Conservation (phyloP, 176 grass and related monocot species). For the Triticum urartu region DNA sequence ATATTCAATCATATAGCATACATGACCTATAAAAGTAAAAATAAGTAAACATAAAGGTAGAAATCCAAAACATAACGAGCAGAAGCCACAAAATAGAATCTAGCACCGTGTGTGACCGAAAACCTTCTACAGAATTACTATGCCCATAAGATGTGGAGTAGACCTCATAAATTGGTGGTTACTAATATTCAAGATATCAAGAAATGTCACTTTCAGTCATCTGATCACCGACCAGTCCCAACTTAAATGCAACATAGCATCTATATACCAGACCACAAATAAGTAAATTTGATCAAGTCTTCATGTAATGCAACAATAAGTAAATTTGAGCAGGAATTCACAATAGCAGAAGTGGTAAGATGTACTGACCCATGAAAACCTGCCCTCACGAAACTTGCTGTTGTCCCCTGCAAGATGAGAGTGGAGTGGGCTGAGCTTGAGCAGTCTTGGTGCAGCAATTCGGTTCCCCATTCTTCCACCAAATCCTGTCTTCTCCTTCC, state of each 20-base stretch:
- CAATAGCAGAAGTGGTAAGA: not conserved
- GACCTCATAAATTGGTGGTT: not conserved
- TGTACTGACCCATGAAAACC: constrained; percentile 84
- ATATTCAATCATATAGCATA: not conserved
- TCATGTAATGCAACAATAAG: not conserved
- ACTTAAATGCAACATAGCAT: not conserved
- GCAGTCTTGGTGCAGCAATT: constrained; percentile 84
- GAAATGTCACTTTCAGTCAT: not conserved
- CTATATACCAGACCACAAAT: not conserved
- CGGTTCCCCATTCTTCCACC: constrained; percentile 77
- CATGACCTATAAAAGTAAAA: not conserved
- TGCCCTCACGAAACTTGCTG: constrained; percentile 70
- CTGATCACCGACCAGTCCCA: not conserved
- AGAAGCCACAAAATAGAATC: not conserved
- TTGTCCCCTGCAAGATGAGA: constrained; percentile 65
- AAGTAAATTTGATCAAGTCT: not conserved
- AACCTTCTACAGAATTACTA: not conserved
- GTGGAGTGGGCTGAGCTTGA: constrained; percentile 84
- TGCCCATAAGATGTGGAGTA: not conserved
- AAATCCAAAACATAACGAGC: not conserved
- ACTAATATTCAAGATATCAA: not conserved
- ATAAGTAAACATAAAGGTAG: not conserved
- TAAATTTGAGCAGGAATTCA: constrained; percentile 20
- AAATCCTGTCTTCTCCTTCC: constrained; percentile 86
- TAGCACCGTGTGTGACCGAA: not conserved